Conservation (phyloP, 768 basidiomycete genomes). For the Antrodiella citrinella region DNA sequence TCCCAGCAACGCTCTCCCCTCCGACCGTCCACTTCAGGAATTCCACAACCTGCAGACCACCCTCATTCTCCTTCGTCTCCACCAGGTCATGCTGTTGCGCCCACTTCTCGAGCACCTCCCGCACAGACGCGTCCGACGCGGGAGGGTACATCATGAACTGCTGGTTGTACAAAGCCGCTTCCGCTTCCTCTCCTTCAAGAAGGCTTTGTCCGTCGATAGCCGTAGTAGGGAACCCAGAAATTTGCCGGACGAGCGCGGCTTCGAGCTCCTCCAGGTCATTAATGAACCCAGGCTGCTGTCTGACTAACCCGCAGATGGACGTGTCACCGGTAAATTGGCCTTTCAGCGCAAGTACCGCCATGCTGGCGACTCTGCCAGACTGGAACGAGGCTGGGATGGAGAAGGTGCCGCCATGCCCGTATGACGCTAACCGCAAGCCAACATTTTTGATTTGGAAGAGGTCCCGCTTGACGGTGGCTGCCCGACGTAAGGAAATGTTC, state of each 20-base stretch:
- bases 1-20: slow-evolving; percentile 12
- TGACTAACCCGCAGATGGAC: not conserved
- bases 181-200: slow-evolving; percentile 27
- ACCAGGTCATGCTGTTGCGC: slow-evolving; percentile 37
- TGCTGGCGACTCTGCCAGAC: slow-evolving; percentile 46
- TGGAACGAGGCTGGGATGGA: slow-evolving; percentile 20
- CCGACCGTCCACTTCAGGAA: slow-evolving; percentile 64
- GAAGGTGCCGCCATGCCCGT: slow-evolving; percentile 49
- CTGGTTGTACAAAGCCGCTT: slow-evolving; percentile 59
- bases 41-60: slow-evolving; percentile 38
- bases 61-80: slow-evolving; percentile 23
- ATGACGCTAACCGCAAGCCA: slow-evolving; percentile 44
- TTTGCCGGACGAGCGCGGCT: slow-evolving; percentile 75
- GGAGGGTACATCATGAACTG: slow-evolving; percentile 71
- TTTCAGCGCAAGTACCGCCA: slow-evolving; percentile 48
- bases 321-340: slow-evolving; percentile 20
- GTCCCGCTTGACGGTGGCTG: slow-evolving; percentile 29
- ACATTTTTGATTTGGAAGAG: slow-evolving; percentile 26
- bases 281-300: slow-evolving; percentile 35
- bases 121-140: slow-evolving; percentile 28
- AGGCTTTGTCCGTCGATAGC: slow-evolving; percentile 34
- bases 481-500: slow-evolving; percentile 65
- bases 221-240: slow-evolving; percentile 71
- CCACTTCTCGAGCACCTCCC: slow-evolving; percentile 45
- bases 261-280: slow-evolving; percentile 56